Evolutionary conservation across 345 rosid genomes (phyloP), one percentile per base, ranked within the genome.

Genomic region (Hirschfeldia incana): DNA sequence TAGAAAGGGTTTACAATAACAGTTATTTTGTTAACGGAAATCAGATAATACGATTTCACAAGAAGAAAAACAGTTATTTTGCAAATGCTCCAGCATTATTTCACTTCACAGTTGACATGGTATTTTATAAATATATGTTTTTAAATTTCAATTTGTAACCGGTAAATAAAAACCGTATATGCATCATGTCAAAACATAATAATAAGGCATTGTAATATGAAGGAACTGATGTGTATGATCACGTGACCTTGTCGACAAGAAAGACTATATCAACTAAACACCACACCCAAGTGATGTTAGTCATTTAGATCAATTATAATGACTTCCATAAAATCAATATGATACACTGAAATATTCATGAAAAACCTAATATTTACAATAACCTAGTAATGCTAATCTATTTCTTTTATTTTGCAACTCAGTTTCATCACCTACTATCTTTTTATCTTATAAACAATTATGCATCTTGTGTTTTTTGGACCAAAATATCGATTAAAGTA

Each of bases 161-260:
- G 39, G 39, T 34, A 5, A 37, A 37, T 37, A 37, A 37, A 37
- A 37, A 37, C 44, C 44, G 44, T 8, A 37, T 37, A 37, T 37
- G 44, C 44, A 1, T 9, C 46, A 39, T 39, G 46, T 39, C 12
- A 39, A 8, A 39, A 39, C 46, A 39, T 9, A 21, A 21, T 21
- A 21, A 21, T 21, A 39, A 10, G 13, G 49, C 49, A 42, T 4
- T 42, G 13, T 9, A 42, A 49, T 49, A 49, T 44, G 5, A 49
- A 49, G 57, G 17, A 5, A 49, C 57, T 49, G 53, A 46, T 6
- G 16, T 46, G 53, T 46, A 46, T 12, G 62, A 66, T 75, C 57
- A 36, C 5, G 42, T 55, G 66, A 55, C 58, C 29, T 37, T 66
- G 58, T 75, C 42, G 12, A 66, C 30, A 75, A 36, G 51, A 73